Conservation (phyloP, 164 flowering plant genomes). For the Stephania cephalantha region DNA sequence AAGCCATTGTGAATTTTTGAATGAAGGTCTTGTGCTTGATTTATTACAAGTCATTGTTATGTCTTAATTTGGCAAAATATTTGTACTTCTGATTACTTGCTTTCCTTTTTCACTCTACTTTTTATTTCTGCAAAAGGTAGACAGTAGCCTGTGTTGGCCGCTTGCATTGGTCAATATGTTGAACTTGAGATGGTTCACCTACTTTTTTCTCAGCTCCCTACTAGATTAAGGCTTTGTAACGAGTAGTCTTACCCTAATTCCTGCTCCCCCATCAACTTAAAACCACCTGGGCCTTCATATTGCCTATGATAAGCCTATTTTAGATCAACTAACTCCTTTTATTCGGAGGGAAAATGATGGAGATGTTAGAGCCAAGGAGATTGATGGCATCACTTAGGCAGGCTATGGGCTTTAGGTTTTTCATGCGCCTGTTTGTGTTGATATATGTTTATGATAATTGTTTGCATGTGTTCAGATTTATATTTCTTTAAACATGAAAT, state of each 20-base stretch:
- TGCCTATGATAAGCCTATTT: neutral
- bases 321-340: neutral
- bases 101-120: neutral
- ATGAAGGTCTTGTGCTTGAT: too few relatives aligned
- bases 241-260: neutral
- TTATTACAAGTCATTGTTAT: too few relatives aligned
- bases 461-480: too few relatives aligned
- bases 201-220: neutral
- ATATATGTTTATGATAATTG: too few relatives aligned
- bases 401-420: too few relatives aligned
- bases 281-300: neutral
- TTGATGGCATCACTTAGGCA: too few relatives aligned
- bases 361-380: neutral
- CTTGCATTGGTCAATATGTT: neutral
- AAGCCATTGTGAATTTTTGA: neutral
- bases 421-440: too few relatives aligned
- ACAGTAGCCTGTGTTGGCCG: neutral
- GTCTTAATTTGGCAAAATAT: too few relatives aligned
- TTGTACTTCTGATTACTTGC: too few relatives aligned
- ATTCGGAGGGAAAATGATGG: neutral
- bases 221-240: neutral
- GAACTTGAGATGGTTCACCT: neutral
- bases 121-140: neutral
- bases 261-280: neutral
- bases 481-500: too few relatives aligned